These are phyloP conservation scores for Picea abies DNA, from an alignment of 83 land plant species.

Conservation along the genomic window DNA sequence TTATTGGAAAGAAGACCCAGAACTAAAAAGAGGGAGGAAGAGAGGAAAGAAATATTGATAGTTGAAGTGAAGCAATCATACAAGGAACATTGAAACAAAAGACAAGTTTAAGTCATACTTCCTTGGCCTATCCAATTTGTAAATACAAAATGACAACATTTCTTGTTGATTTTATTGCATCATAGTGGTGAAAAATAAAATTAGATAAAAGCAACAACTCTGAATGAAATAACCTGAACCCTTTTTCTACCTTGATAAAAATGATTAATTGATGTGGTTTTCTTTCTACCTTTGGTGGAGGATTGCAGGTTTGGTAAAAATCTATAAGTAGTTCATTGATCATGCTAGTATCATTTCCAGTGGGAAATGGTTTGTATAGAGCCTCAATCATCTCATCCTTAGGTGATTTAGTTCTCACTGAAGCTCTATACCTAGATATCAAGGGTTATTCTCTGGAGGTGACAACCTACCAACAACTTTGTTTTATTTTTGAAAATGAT, in stretches of 20 bases:
- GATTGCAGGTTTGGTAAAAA: slow-evolving; percentile 55
- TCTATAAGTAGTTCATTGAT: slow-evolving; percentile 48
- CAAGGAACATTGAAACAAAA: no score
- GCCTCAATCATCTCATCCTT: slow-evolving; percentile 51
- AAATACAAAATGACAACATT: background rate
- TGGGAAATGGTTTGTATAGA: slow-evolving; percentile 17
- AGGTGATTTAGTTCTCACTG: slow-evolving; percentile 40
- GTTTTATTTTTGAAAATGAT: no score
- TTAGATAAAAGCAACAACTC: background rate
- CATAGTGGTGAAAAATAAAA: background rate
- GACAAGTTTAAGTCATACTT: no score
- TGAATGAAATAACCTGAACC: no score
- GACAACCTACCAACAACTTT: no score
- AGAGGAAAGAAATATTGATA: no score
- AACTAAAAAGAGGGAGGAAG: no score
- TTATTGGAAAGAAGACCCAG: no score
- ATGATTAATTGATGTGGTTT: slow-evolving; percentile 81
- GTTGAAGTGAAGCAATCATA: no score
- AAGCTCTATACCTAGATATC: slow-evolving; percentile 40
- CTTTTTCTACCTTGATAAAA: slow-evolving; percentile 48
- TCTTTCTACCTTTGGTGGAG: slow-evolving; percentile 15
- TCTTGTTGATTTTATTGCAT: background rate
- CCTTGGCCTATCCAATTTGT: background rate
- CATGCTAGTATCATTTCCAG: slow-evolving; percentile 37
- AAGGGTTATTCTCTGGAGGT: slow-evolving; percentile 15